Evolutionary conservation across 2,329 filamentous ascomycete genomes (phyloP).

Genomic region (Juglanconis juglandina): DNA sequence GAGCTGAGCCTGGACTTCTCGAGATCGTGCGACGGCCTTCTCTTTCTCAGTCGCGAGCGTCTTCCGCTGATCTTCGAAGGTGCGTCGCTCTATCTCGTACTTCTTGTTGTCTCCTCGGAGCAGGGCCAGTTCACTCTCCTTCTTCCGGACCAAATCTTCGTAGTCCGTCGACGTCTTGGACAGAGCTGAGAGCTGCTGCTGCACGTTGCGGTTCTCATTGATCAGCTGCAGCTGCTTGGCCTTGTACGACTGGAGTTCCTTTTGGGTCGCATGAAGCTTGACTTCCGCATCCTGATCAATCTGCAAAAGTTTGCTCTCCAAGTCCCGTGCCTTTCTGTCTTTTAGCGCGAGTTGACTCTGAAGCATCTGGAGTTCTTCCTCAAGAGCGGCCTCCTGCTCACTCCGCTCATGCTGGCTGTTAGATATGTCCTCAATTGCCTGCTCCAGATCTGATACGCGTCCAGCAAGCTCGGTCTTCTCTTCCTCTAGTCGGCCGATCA

Average conservation of each 20-base stretch:
- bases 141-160: slow-evolving; percentile 87
- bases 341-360: slow-evolving; percentile 86
- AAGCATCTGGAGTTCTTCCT: slow-evolving; percentile 84
- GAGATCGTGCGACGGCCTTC: slow-evolving; percentile 69
- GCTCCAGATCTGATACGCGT: slow-evolving; percentile 67
- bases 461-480: slow-evolving; percentile 75
- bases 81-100: slow-evolving; percentile 74
- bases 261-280: slow-evolving; percentile 73
- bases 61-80: slow-evolving; percentile 75
- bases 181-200: slow-evolving; percentile 80
- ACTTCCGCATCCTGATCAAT: slow-evolving; percentile 85
- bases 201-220: slow-evolving; percentile 77
- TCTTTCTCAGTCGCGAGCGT: slow-evolving; percentile 73
- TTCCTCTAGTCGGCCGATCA: slow-evolving; percentile 80
- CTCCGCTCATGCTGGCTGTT: slow-evolving; percentile 69
- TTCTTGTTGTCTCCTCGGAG: slow-evolving; percentile 81
- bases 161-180: slow-evolving; percentile 92
- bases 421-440: slow-evolving; percentile 67
- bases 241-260: slow-evolving; percentile 73
- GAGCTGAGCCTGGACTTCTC: slow-evolving; percentile 82
- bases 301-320: slow-evolving; percentile 79
- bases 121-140: slow-evolving; percentile 87
- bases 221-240: slow-evolving; percentile 71
- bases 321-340: slow-evolving; percentile 82
- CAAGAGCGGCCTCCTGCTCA: slow-evolving; percentile 70